Percentiles rank a stretch among this genome's conserved stretches.
These are phyloP conservation scores for Epichloe gansuensis DNA, from an alignment of 2,329 filamentous ascomycete genomes.

Conservation along the genomic window DNA sequence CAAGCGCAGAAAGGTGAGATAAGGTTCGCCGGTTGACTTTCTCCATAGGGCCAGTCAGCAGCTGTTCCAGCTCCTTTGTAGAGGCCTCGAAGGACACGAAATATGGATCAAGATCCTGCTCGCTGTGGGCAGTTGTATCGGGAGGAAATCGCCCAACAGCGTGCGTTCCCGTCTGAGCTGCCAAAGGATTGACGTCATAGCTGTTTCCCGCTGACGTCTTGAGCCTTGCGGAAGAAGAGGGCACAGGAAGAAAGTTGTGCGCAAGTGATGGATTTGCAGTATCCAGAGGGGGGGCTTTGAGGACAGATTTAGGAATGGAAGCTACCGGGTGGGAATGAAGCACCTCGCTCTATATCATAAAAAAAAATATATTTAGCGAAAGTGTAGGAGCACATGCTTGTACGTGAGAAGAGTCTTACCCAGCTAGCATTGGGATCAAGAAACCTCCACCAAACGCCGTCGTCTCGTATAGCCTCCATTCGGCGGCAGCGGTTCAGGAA, in stretches of 20 bases:
- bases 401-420: conserved; percentile 40
- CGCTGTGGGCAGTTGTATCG: conserved; percentile 59
- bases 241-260: conserved; percentile 78
- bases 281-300: conserved; percentile 91
- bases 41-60: conserved; percentile 88
- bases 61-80: conserved; percentile 77
- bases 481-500: conserved; percentile 87
- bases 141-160: conserved; percentile 72
- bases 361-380: conserved; percentile 11
- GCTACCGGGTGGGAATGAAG: conserved; percentile 80
- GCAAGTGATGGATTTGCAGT: conserved; percentile 82
- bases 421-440: conserved; percentile 97
- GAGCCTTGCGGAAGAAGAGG: conserved; percentile 73
- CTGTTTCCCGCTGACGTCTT: conserved; percentile 39
- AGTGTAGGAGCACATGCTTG: not conserved
- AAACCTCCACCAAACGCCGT: conserved; percentile 96
- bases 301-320: conserved; percentile 83
- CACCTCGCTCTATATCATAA: conserved; percentile 63
- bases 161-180: conserved; percentile 35
- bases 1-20: conserved; percentile 70
- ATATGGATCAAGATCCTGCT: conserved; percentile 89
- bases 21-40: conserved; percentile 88
- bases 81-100: conserved; percentile 88
- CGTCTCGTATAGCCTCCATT: conserved; percentile 84
- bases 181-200: conserved; percentile 23